phyloP scores from a whole-genome alignment of 176 grass and related monocot genomes.

The Carex scoparia region DNA sequence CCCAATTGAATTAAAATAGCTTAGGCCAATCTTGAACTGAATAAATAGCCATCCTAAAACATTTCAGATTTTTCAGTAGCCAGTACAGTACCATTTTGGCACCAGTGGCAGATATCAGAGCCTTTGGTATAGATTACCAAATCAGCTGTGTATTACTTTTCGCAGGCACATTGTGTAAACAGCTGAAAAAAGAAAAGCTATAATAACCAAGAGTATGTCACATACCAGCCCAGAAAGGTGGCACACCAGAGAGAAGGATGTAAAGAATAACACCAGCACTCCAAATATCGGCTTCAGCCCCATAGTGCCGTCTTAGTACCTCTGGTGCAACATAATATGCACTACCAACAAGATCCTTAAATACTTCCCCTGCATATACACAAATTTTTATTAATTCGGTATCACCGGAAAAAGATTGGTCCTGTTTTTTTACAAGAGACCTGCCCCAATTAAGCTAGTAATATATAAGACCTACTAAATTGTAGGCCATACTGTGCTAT shows the following conservation, averaged over 20 bases:
- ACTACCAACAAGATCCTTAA: constrained; percentile 97
- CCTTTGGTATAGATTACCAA: not conserved
- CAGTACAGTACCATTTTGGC: not conserved
- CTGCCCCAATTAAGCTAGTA: not conserved
- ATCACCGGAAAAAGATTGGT: not conserved
- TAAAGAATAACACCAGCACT: constrained; percentile 96
- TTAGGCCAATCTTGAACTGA: not conserved
- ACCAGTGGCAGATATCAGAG: not conserved
- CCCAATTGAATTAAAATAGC: not conserved
- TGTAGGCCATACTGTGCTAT: not conserved
- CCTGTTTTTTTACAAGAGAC: not conserved
- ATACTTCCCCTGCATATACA: constrained; percentile 55
- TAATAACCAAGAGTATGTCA: not conserved
- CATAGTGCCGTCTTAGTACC: constrained; percentile 73
- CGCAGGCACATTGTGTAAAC: not conserved
- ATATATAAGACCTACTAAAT: not conserved
- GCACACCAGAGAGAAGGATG: constrained; percentile 95
- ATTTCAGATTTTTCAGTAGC: not conserved
- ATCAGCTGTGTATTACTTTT: not conserved
- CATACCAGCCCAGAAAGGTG: constrained; percentile 96
- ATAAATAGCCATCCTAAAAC: not conserved
- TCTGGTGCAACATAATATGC: constrained; percentile 99
- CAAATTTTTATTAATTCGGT: not conserved
- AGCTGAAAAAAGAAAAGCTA: not conserved
- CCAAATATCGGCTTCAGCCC: constrained; percentile 94